Percentiles rank a stretch among this genome's conserved stretches.
Evolutionary conservation across 768 basidiomycete species (phyloP).

Genomic region (Antrodiella citrinella): DNA sequence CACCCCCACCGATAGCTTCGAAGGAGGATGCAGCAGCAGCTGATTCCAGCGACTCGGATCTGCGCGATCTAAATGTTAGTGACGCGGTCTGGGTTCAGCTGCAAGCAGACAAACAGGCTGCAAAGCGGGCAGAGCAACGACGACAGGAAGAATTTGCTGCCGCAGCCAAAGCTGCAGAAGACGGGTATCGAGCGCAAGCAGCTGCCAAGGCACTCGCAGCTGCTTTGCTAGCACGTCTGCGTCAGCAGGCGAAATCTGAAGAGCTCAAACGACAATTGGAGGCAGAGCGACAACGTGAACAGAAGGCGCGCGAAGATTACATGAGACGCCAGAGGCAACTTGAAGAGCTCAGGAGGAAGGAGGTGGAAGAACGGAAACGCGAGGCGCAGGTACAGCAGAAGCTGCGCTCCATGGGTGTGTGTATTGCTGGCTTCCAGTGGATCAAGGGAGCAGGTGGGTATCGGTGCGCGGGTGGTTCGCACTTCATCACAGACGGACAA

Average conservation of each 20-base stretch:
- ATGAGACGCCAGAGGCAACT: background rate
- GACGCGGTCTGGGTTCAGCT: constrained; percentile 46
- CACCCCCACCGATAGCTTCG: too few relatives aligned
- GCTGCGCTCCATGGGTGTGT: constrained; percentile 41
- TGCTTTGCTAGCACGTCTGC: constrained; percentile 8
- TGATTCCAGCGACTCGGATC: background rate
- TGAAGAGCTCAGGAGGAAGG: constrained; percentile 7
- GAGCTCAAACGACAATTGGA: constrained; percentile 14
- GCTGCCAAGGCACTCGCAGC: too few relatives aligned
- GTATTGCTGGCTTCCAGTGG: constrained; percentile 39
- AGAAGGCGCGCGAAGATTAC: too few relatives aligned
- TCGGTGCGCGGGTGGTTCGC: constrained; percentile 38
- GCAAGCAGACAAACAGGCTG: constrained; percentile 30
- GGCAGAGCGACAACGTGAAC: constrained; percentile 6
- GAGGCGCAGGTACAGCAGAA: constrained; percentile 37
- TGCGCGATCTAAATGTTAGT: constrained; percentile 41
- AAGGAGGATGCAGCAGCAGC: background rate
- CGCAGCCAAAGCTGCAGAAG: background rate
- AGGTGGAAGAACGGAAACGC: constrained; percentile 25
- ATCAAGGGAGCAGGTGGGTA: constrained; percentile 32
- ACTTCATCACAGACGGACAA: constrained; percentile 28
- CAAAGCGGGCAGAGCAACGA: constrained; percentile 19
- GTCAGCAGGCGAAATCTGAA: constrained; percentile 11
- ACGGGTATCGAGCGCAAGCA: too few relatives aligned
- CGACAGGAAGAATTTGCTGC: constrained; percentile 13